Evolutionary conservation across 2,329 filamentous ascomycete genomes (phyloP), one percentile per base, ranked within the genome.

Genomic region (Tolypocladium ovalisporum): DNA sequence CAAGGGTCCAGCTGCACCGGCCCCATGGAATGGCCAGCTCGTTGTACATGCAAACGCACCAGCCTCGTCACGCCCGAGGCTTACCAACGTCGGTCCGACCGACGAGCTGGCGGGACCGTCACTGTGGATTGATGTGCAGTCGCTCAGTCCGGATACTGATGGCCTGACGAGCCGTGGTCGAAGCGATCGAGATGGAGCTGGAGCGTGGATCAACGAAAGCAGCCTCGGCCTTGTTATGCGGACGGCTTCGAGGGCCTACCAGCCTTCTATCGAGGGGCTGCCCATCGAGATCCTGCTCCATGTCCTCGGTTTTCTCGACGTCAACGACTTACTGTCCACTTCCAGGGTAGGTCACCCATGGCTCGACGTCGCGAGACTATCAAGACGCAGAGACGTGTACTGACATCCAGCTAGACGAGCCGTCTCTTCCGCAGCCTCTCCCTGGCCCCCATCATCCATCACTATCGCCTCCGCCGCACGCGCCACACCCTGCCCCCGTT

Each of bases 361-460:
- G n/a, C n/a, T 19, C 35, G 22, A 13, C 13, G 17, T 19, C 44
- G 1, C 1, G 44, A 49, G 24, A 47, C 24, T 19, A 9, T 32
- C 27, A 9, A 32, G 27, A 10, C 19, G 8, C 27, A 9, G 5
- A 17, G 27, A 19, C 27, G 15, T 29, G 15, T 3, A 24, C 47
- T 55, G 3, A 55, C 36, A 13, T n/a, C 36, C 17, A 1, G 19
- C 27, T 67, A 87, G 84, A 81, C 80, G 42, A 85, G 77, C 59
- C 86, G 81, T 66, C 79, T 79, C 59, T 76, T 90, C 55, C 83
- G 86, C 61, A 68, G 71, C 49, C 77, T 89, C 54, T 84, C 83
- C 29, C 75, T 83, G 49, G 78, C 85, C 47, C 87, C 86, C n/a
- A 76, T 88, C 56, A 73, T 89, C 19, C 86, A 88, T 67, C 74